Percentiles rank a stretch among this genome's conserved stretches.
phyloP scores from a whole-genome alignment of 768 basidiomycete genomes.

The Rhizopogon salebrosus region DNA sequence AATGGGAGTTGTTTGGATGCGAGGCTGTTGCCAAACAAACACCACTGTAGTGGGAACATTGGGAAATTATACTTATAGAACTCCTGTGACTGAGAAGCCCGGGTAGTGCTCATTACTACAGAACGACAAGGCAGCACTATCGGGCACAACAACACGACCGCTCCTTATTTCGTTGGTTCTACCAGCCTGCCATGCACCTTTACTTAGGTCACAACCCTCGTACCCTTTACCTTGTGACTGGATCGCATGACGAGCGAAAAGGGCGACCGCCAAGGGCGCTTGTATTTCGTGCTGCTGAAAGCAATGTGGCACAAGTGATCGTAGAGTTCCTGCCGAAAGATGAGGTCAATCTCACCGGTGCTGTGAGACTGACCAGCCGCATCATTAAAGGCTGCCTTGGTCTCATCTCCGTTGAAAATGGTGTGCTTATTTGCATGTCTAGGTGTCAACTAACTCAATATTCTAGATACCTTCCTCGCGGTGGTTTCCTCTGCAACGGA shows the following conservation, averaged over 20 bases:
- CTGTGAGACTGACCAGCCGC: slow-evolving; percentile 65
- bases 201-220: slow-evolving; percentile 67
- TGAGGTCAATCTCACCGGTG: slow-evolving; percentile 61
- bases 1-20: slow-evolving; percentile 1
- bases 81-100: no score
- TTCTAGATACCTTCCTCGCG: slow-evolving; percentile 78
- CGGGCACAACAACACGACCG: background rate
- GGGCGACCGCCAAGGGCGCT: slow-evolving; percentile 61
- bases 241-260: slow-evolving; percentile 56
- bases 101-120: background rate
- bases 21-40: slow-evolving; percentile 6
- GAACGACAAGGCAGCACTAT: background rate
- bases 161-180: background rate
- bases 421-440: slow-evolving; percentile 30
- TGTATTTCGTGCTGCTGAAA: slow-evolving; percentile 62
- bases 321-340: slow-evolving; percentile 80
- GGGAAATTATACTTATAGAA: no score
- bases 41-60: no score
- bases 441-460: background rate
- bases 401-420: slow-evolving; percentile 67
- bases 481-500: slow-evolving; percentile 74
- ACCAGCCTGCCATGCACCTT: slow-evolving; percentile 54
- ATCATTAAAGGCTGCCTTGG: slow-evolving; percentile 82
- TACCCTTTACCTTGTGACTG: slow-evolving; percentile 67
- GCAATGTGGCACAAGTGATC: slow-evolving; percentile 56